These are phyloP conservation scores for Tuber brumale DNA, from an alignment of 495 filamentous ascomycete genomes.

Conservation along the genomic window DNA sequence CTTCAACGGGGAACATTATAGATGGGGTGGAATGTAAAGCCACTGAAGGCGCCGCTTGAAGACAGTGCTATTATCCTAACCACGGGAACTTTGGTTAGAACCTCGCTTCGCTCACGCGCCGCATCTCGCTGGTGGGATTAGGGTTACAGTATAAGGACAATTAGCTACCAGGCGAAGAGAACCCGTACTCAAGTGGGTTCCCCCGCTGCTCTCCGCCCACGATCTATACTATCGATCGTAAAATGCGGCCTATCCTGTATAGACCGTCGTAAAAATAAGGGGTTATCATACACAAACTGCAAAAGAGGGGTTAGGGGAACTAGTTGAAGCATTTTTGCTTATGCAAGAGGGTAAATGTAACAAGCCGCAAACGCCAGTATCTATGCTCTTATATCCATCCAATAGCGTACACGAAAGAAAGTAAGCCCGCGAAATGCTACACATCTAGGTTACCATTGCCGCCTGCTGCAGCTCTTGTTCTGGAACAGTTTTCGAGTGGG, in stretches of 20 bases:
- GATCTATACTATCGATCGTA: background rate
- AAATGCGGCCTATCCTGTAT: background rate
- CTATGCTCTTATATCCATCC: background rate
- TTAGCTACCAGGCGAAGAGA: background rate
- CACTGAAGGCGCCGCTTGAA: background rate
- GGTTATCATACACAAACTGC: background rate
- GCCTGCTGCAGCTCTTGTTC: slow-evolving; percentile 22
- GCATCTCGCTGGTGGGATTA: background rate
- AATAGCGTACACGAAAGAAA: background rate
- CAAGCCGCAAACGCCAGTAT: background rate
- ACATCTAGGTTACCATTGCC: slow-evolving; percentile 12
- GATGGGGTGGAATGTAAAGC: background rate
- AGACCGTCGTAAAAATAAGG: background rate
- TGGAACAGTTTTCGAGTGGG: background rate
- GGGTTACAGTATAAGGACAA: background rate
- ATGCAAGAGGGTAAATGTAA: background rate
- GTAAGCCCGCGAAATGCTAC: background rate
- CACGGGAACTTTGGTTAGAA: background rate
- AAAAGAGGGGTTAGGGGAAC: background rate
- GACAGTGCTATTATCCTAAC: background rate
- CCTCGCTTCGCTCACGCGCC: background rate
- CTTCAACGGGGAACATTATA: background rate
- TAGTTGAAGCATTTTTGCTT: background rate
- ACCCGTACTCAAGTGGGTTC: background rate
- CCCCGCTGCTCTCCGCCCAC: background rate